Evolutionary conservation across 768 basidiomycete species (phyloP).

Genomic region (Russula compacta): DNA sequence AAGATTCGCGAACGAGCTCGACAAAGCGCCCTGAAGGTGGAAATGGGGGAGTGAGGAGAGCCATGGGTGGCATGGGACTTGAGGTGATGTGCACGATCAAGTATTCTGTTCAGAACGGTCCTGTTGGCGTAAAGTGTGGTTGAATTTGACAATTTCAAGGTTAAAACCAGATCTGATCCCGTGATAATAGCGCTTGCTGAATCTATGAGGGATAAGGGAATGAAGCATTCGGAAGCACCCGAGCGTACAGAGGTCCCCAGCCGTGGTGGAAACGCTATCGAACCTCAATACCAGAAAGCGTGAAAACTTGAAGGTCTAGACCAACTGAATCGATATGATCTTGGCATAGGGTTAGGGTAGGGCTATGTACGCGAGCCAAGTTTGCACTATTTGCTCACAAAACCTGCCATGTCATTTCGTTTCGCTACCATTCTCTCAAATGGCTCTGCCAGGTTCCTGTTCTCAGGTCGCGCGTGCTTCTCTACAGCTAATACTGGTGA

Average conservation of each 20-base stretch:
- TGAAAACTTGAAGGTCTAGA: not conserved
- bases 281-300: not conserved
- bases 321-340: not conserved
- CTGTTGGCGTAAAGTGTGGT: too few relatives aligned
- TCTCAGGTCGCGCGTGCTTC: not conserved
- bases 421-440: not conserved
- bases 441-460: not conserved
- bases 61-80: not conserved
- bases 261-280: not conserved
- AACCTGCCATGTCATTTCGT: not conserved
- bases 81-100: not conserved
- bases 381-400: not conserved
- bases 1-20: constrained; percentile 45
- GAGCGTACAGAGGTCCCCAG: not conserved
- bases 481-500: not conserved
- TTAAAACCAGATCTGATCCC: not conserved
- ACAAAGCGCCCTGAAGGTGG: constrained; percentile 43
- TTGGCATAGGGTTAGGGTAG: constrained; percentile 2
- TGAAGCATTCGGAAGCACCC: not conserved
- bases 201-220: not conserved
- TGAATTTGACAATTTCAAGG: not conserved
- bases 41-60: constrained; percentile 22
- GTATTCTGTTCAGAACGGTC: not conserved
- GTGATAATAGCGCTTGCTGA: too few relatives aligned
- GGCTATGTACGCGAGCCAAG: not conserved